Base-by-base conservation (phyloP, 2,329 filamentous ascomycete species). In the Talaromyces sp. region DNA sequence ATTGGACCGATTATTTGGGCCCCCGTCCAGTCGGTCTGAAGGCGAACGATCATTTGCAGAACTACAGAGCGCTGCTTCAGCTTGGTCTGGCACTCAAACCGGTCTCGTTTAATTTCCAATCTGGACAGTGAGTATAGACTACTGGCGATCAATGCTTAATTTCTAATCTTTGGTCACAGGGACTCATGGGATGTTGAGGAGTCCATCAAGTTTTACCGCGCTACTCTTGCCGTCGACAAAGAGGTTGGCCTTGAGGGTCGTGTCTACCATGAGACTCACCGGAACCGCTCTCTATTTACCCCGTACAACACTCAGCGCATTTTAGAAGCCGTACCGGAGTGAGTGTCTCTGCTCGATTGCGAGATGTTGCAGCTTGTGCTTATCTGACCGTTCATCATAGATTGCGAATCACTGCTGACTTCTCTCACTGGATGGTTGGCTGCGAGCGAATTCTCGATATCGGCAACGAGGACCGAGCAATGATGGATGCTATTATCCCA, bases 221-320 rank as follows among this genome's bases (percentile, higher is more conserved):
- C 58, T 3, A 68, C 69, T 1, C 57, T 72, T 2, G 43, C 61
- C 11, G 55, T 72, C 8, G 67, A 72, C 14, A 58, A 60, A 3
- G 68, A 70, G 44, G 46, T 70, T 4, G 70, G 68, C 0, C 56
- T 72, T 1, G 29, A 57, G 1, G 70, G 68, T 3, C 60, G 52
- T 6, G 64, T 71, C 2, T 63, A 55, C 47, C 69, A 73, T 40
- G 70, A 73, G 55, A 70, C 65, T 9, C 69, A 72, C 30, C 60
- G 69, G 9, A 70, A 70, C 54, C 55, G 68, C 4, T 67, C 67
- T 1, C 52, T 71, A 9, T 71, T 65, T 45, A 71, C 58, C n/a
- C 70, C 68, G 3, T 68, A 70, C 40, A 54, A 56, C 0, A 57
- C 68, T 1, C 58, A 55, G 2, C 52, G 65, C n/a, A 63, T 72